Base-by-base conservation (phyloP, 2,329 filamentous ascomycete species). In the Dothiorella sarmentorum region DNA sequence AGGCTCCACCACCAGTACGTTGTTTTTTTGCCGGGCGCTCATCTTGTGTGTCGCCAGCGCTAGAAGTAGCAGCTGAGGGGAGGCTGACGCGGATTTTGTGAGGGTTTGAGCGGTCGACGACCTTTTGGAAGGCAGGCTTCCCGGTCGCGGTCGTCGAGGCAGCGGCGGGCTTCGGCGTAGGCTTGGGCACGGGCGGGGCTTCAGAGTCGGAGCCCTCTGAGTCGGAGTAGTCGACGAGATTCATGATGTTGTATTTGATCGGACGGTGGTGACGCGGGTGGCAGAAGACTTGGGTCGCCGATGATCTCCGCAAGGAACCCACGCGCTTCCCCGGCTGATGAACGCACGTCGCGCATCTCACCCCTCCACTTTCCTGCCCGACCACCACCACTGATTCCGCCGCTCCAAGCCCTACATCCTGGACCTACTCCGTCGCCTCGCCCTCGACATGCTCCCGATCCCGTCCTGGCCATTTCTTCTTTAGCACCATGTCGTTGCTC, bases 61-160 rank as follows among this genome's bases (percentile, higher is more conserved):
- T 35, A 1, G 49, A 17, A 4, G 67, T 69, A n/a, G 68, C 69
- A 9, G 63, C 79, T 18, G 83, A 79, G 3, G 90, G 86, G 13
- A 97, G 82, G 65, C 82, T 90, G 72, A 97, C 85, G 69, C 87
- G 81, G 73, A 97, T 95, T 75, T 92, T 95, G 73, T 88, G 85
- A 7, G 89, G 85, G 69, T 91, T 91, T 58, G 86, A 83, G 70
- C 88, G 85, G 75, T 94, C 88, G 73, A 96, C 85, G 58, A 94
- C 84, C 73, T 91, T 92, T 68, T 88, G 87, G 69, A 91, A 88
- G 17, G 83, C 76, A 60, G 87, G 82, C 72, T 90, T 78, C 45
- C 71, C 61, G 58, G 69, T 64, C 11, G 63, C 63, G 60, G 72
- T 58, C n/a, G n/a, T n/a, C 15, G 49, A 29, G 20, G 33, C 15